Evolutionary conservation across 768 basidiomycete genomes (phyloP).

Genomic region (Fomitopsis serialis): DNA sequence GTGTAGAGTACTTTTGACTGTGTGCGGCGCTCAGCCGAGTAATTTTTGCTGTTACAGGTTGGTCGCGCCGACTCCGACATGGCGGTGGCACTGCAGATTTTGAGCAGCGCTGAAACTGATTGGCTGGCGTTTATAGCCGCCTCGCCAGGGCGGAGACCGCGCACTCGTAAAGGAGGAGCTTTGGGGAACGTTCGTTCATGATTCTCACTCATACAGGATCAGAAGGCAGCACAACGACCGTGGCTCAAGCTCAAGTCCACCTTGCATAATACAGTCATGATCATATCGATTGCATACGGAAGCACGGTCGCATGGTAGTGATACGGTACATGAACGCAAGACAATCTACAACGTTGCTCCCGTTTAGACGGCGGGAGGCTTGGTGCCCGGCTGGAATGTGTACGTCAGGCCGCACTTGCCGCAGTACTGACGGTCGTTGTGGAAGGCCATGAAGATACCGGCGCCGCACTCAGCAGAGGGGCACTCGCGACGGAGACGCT

Average conservation of each 20-base stretch:
- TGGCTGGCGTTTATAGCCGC: background rate
- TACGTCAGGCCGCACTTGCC: conserved; percentile 91
- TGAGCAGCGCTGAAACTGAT: background rate
- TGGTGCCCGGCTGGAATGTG: conserved; percentile 76
- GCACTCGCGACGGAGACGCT: conserved; percentile 97
- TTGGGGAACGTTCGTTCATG: background rate
- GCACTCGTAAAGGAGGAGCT: too few relatives aligned
- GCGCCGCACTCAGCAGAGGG: conserved; percentile 77
- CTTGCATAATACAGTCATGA: background rate
- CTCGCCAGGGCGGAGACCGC: background rate
- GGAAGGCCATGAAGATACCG: conserved; percentile 96
- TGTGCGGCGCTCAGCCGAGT: background rate
- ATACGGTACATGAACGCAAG: background rate
- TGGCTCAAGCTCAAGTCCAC: too few relatives aligned
- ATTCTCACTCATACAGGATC: background rate
- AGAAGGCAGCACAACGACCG: too few relatives aligned
- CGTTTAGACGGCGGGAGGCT: conserved; percentile 63
- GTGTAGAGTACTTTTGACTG: background rate
- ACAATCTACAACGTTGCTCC: background rate
- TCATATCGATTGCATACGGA: background rate
- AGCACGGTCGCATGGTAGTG: background rate
- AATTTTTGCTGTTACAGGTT: background rate
- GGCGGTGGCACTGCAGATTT: background rate
- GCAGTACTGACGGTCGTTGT: conserved; percentile 97
- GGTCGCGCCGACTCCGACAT: background rate